Evolutionary conservation across 495 filamentous ascomycete species (phyloP).

Genomic region (Neurospora cerealis): DNA sequence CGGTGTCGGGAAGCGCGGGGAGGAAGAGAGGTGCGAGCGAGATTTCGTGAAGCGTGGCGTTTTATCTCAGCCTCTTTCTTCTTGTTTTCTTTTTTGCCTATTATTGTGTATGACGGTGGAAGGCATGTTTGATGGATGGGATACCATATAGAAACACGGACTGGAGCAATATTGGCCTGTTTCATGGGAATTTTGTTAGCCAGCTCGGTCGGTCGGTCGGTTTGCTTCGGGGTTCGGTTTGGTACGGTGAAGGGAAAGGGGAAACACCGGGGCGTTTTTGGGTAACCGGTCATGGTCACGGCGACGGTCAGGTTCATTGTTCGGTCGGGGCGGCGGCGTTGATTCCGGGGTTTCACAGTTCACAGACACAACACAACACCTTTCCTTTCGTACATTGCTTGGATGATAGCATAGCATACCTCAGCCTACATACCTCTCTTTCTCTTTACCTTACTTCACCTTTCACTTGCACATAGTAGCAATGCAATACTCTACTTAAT

Average conservation of each 20-base stretch:
- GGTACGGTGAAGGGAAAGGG: background rate
- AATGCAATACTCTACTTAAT: background rate
- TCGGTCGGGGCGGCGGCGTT: background rate
- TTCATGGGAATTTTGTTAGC: background rate
- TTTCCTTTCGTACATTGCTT: background rate
- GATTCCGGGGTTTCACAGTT: background rate
- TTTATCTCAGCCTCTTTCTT: background rate
- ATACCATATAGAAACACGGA: background rate
- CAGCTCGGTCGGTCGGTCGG: background rate
- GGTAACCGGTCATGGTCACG: background rate
- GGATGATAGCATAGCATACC: background rate
- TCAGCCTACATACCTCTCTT: background rate
- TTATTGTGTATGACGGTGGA: background rate
- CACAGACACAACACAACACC: background rate
- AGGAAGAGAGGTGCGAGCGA: constrained; percentile 3
- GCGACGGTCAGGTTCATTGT: too few species aligned
- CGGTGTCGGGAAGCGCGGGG: constrained; percentile 12
- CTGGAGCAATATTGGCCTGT: background rate
- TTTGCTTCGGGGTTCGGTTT: background rate
- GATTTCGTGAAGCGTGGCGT: background rate
- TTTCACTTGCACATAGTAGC: background rate
- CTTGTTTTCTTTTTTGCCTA: background rate
- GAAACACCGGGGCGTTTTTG: background rate
- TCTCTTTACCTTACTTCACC: background rate
- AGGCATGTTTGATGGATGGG: background rate